These are phyloP conservation scores for Centaurea solstitialis DNA, from an alignment of 129 eudicot species.

Conservation along the genomic window DNA sequence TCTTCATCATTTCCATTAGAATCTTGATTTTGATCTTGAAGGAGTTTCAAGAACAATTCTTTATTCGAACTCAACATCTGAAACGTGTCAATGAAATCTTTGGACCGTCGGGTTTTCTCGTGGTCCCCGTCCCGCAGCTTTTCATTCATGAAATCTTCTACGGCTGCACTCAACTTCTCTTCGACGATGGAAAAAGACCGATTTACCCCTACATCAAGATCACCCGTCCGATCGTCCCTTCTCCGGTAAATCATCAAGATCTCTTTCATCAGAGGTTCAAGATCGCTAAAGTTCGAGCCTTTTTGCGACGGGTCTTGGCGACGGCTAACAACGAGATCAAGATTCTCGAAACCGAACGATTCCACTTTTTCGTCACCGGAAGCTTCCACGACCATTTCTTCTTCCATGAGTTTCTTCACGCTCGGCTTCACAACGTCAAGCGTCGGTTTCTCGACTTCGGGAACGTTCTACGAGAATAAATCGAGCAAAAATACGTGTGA, in stretches of 20 bases:
- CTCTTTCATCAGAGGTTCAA: constrained; percentile 65
- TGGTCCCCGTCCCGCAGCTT: constrained; percentile 31
- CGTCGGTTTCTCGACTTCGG: constrained; percentile 31
- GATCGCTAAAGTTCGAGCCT: constrained; percentile 22
- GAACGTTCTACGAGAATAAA: constrained; percentile 36
- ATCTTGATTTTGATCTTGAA: constrained; percentile 32
- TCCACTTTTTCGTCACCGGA: constrained; percentile 23
- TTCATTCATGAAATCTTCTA: constrained; percentile 59
- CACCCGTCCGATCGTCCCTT: constrained; percentile 20
- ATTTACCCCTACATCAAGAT: constrained; percentile 25
- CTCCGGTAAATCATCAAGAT: constrained; percentile 49
- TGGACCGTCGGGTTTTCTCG: constrained; percentile 40
- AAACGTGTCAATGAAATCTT: constrained; percentile 71
- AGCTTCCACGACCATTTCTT: constrained; percentile 72
- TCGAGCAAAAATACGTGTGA: background rate
- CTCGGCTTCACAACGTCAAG: constrained; percentile 53
- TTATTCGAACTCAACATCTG: constrained; percentile 66
- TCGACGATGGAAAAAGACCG: constrained; percentile 36
- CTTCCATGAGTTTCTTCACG: constrained; percentile 92
- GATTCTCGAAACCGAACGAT: constrained; percentile 24
- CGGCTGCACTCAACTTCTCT: constrained; percentile 62
- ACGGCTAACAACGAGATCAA: background rate
- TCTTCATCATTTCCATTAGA: constrained; percentile 22
- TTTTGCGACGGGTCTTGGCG: background rate
- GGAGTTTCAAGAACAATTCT: constrained; percentile 53